A percentile compares a stretch with the other conserved stretches of the same genome.
These are phyloP conservation scores for Ophiostoma quercus DNA, from an alignment of 2,329 filamentous ascomycete species.

Conservation along the genomic window DNA sequence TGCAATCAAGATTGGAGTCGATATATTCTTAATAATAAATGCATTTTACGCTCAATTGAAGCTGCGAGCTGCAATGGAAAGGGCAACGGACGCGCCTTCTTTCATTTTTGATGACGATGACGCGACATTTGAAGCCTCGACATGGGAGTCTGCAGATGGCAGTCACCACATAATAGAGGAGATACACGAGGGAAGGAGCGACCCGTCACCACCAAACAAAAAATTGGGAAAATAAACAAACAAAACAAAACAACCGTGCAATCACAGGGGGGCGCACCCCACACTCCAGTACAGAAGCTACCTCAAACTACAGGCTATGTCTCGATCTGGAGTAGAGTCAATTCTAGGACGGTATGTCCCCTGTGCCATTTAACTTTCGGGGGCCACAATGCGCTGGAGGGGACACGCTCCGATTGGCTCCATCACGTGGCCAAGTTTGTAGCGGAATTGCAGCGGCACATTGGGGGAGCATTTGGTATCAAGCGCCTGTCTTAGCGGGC, in stretches of 20 bases:
- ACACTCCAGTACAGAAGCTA: constrained; percentile 18
- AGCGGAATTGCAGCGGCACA: not conserved
- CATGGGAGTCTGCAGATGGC: constrained; percentile 2
- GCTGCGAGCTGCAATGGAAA: not conserved
- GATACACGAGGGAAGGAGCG: constrained; percentile 15
- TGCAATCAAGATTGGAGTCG: not conserved
- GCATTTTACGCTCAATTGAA: not conserved
- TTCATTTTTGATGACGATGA: not conserved
- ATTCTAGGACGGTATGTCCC: not conserved
- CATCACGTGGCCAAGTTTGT: constrained; percentile 2
- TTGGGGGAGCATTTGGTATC: not conserved
- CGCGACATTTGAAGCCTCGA: not conserved
- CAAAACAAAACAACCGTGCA: constrained; percentile 11
- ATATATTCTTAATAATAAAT: not conserved
- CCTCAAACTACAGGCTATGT: not conserved
- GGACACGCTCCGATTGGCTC: constrained; percentile 1
- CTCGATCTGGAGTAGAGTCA: not conserved
- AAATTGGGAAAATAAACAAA: constrained; percentile 7
- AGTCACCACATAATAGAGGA: not conserved
- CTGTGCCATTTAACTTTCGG: not conserved
- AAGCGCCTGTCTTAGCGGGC: not conserved
- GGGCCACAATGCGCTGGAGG: not conserved
- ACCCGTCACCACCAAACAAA: constrained; percentile 12
- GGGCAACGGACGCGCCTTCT: not conserved
- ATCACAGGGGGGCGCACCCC: constrained; percentile 14